Base-by-base conservation (phyloP, 768 basidiomycete species). In the Macrocybe gigantea region DNA sequence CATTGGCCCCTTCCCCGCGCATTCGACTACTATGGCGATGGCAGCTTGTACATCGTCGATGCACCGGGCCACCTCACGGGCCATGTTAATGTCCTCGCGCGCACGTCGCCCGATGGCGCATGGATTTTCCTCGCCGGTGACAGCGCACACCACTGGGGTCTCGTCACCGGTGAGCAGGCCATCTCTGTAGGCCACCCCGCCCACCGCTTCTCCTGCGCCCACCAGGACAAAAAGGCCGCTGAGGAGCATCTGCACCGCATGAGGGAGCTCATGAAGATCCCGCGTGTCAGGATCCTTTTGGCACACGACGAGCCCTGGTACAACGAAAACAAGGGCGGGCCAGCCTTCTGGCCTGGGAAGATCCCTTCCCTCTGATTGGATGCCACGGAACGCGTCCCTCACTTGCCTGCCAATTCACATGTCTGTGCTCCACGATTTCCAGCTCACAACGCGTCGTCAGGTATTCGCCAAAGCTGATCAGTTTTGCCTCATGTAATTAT, bases 61-160 rank as follows among this genome's bases (percentile, higher is more conserved):
- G 71, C 79, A 1, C 70, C 79, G 1, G 80, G 82, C 0, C 81
- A 83, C 56, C 56, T 79, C 31, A 60, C 64, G 1, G 82, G 82
- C 0, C 80, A 83, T 47, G 52, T 82, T 48, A 79, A 76, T 50
- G 49, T 75, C 33, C 70, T 81, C 8, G 77, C 67, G 5, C 77
- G 81, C 41, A 80, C 78, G 3, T 79, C 76, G 12, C 47, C 71
- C 1, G 68, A 73, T 13, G 77, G 77, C 8, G 71, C 62, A 1
- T 83, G 81, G 80, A 64, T 82, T 11, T 75, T 71, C 52, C 66
- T 82, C 10, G 78, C 64, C 2, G 78, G 74, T 0, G 80, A 83
- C 55, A 73, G 75, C 49, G 80, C 76, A 3, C 81, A 82, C 54
- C 74, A 79, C 56, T 70, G 70, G 66, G 65, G 71, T 10, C 63